Evolutionary conservation across 306 rosid species (phyloP).

Genomic region (Cicer yamashitae): DNA sequence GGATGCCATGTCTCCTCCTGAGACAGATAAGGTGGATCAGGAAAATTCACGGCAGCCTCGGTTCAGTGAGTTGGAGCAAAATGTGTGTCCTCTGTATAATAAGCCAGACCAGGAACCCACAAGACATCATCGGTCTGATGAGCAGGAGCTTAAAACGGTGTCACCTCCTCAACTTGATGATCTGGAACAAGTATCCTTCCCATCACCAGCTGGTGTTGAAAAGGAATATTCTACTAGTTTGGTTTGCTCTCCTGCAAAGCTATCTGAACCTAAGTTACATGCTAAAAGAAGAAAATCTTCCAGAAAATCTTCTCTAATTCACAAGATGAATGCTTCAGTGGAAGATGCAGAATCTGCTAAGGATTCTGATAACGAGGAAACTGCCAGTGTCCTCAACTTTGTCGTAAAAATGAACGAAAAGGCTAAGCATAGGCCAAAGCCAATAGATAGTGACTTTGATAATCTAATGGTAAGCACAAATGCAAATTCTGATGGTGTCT

Average conservation of each 20-base stretch:
- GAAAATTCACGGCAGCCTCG: constrained; percentile 41
- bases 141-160: constrained; percentile 26
- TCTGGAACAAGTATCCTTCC: constrained; percentile 38
- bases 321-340: constrained; percentile 25
- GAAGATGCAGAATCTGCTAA: constrained; percentile 46
- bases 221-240: constrained; percentile 42
- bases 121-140: constrained; percentile 25
- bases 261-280: constrained; percentile 42
- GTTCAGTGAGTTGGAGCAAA: constrained; percentile 47
- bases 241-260: constrained; percentile 38
- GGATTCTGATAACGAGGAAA: constrained; percentile 69
- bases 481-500: not conserved
- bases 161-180: constrained; percentile 43
- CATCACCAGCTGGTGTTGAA: constrained; percentile 35
- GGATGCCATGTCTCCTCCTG: constrained; percentile 45
- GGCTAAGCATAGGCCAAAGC: constrained; percentile 46
- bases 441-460: constrained; percentile 43
- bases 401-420: constrained; percentile 44
- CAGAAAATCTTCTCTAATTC: constrained; percentile 44
- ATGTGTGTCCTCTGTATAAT: constrained; percentile 21
- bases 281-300: constrained; percentile 46
- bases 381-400: constrained; percentile 67
- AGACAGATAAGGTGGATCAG: constrained; percentile 45
- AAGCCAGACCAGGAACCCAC: constrained; percentile 44
- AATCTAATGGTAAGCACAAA: constrained; percentile 50